phyloP scores from a whole-genome alignment of 495 filamentous ascomycete species.

The Penicillium pulvis region DNA sequence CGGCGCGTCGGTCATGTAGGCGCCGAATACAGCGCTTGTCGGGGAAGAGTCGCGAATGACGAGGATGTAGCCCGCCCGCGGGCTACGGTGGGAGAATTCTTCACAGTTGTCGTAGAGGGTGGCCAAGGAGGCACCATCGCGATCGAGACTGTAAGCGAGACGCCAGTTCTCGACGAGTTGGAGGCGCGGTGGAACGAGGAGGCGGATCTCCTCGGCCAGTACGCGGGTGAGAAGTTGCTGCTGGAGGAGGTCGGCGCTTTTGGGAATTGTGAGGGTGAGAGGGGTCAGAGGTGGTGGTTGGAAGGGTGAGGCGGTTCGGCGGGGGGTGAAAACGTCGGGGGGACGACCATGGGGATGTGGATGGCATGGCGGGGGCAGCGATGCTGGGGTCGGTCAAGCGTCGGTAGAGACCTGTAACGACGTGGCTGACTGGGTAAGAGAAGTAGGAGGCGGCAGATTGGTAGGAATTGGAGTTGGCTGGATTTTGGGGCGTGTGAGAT shows the following conservation, averaged over 20 bases:
- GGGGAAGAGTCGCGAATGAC: conserved; percentile 72
- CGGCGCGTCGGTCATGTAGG: conserved; percentile 88
- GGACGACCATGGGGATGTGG: conserved; percentile 28
- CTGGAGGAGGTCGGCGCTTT: conserved; percentile 34
- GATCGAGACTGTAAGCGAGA: conserved; percentile 86
- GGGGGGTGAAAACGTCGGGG: conserved; percentile 49
- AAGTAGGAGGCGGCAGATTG: conserved; percentile 52
- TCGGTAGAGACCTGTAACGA: conserved; percentile 55
- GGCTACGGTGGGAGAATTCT: conserved; percentile 58
- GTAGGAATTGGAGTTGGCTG: conserved; percentile 22
- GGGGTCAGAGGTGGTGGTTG: conserved; percentile 62
- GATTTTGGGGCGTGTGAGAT: conserved; percentile 34
- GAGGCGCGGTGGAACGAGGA: conserved; percentile 81
- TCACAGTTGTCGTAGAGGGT: conserved; percentile 84
- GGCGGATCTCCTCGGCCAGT: conserved; percentile 90
- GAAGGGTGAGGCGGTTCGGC: conserved; percentile 59
- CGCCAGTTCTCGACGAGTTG: conserved; percentile 87
- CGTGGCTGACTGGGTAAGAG: conserved; percentile 57
- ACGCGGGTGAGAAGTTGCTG: conserved; percentile 64
- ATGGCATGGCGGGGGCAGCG: conserved; percentile 25
- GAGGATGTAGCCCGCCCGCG: conserved; percentile 81
- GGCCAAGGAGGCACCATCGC: conserved; percentile 82
- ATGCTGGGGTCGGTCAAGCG: conserved; percentile 50
- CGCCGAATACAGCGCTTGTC: conserved; percentile 74
- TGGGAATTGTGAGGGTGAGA: conserved; percentile 45